phyloP scores from a whole-genome alignment of 352 stramenopile species.

The Pythium rishiriense region DNA sequence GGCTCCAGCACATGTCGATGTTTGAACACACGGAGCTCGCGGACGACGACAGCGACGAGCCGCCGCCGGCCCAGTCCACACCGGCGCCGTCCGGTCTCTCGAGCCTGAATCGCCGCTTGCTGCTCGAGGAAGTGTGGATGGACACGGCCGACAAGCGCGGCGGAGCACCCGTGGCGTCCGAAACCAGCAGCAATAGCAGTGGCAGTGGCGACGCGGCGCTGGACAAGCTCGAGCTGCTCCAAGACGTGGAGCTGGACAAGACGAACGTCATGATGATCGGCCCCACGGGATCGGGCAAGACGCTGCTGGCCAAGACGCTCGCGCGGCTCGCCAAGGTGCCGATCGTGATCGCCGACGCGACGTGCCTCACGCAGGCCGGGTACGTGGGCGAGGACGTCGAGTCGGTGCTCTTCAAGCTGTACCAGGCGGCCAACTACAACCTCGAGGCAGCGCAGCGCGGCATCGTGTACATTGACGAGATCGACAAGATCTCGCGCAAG shows the following conservation, averaged over 20 bases:
- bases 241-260: slow-evolving; percentile 97
- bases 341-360: slow-evolving; percentile 97
- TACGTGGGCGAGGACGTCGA: slow-evolving; percentile 99
- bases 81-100: slow-evolving; percentile 9
- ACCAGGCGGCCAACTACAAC: slow-evolving; percentile 96
- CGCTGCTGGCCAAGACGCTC: slow-evolving; percentile 96
- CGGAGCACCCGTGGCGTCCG: background rate
- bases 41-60: slow-evolving; percentile 21
- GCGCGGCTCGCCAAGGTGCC: slow-evolving; percentile 96
- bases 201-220: slow-evolving; percentile 29
- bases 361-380: slow-evolving; percentile 96
- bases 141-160: slow-evolving; percentile 18
- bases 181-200: background rate
- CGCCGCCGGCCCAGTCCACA: slow-evolving; percentile 22
- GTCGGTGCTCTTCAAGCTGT: slow-evolving; percentile 97
- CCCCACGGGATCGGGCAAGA: slow-evolving; percentile 97
- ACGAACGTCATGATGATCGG: slow-evolving; percentile 97
- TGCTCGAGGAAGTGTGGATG: slow-evolving; percentile 68
- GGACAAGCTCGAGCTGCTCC: slow-evolving; percentile 65
- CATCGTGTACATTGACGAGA: slow-evolving; percentile 99
- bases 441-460: slow-evolving; percentile 94
- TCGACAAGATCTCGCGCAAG: slow-evolving; percentile 97
- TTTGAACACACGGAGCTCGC: slow-evolving; percentile 36
- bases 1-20: slow-evolving; percentile 17
- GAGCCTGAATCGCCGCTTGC: slow-evolving; percentile 46